These are phyloP conservation scores for Entomophthora muscae DNA, from an alignment of 371 early-diverging fungal species.

Conservation along the genomic window DNA sequence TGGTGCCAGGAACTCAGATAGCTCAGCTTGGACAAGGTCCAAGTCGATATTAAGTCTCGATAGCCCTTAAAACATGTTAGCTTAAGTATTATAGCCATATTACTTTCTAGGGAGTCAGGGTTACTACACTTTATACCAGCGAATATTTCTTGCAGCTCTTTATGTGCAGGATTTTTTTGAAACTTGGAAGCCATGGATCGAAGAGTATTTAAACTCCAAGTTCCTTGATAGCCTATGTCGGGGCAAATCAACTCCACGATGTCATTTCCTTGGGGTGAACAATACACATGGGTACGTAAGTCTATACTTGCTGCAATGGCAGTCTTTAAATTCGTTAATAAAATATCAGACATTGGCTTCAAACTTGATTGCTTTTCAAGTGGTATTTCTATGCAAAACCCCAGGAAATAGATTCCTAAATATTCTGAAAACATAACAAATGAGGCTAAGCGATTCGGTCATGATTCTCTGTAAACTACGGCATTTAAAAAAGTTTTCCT, in stretches of 20 bases:
- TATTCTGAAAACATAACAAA: too few relatives aligned
- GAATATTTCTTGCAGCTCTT: not conserved
- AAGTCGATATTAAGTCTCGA: not conserved
- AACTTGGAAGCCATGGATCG: not conserved
- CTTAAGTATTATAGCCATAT: too few relatives aligned
- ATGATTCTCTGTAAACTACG: too few relatives aligned
- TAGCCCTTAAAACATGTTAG: not conserved
- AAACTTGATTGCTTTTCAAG: too few relatives aligned
- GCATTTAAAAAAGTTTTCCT: too few relatives aligned
- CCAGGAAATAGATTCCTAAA: too few relatives aligned
- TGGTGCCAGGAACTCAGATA: not conserved
- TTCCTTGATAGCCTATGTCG: conserved; percentile 5
- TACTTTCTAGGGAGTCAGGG: too few relatives aligned
- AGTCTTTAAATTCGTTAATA: conserved; percentile 13
- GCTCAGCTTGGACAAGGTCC: not conserved
- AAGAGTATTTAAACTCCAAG: not conserved
- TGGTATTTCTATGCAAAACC: too few relatives aligned
- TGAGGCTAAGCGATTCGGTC: too few relatives aligned
- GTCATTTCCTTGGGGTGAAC: conserved; percentile 1
- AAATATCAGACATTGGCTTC: too few relatives aligned
- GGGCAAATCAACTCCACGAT: conserved; percentile 9
- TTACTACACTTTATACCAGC: too few relatives aligned
- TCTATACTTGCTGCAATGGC: conserved; percentile 24
- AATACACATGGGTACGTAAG: conserved; percentile 15
- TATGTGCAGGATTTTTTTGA: not conserved